A percentile compares a stretch with the other conserved stretches of the same genome.
Evolutionary conservation across 345 rosid species (phyloP).

Genomic region (Euphorbia peplus): DNA sequence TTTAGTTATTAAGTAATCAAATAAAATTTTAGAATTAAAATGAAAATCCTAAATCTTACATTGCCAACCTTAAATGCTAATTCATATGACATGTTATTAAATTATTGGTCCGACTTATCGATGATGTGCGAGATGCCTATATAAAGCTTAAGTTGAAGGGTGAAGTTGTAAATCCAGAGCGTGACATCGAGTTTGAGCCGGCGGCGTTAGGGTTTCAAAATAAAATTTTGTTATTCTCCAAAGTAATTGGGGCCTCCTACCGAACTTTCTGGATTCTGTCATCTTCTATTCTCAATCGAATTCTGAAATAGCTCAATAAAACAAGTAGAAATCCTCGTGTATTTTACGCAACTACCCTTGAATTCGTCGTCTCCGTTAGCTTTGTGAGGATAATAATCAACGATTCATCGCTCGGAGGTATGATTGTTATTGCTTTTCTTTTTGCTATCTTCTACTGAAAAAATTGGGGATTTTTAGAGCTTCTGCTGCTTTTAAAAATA

Average conservation of each 20-base stretch:
- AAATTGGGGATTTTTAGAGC: not conserved
- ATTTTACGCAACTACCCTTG: constrained; percentile 2
- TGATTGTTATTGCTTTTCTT: not conserved
- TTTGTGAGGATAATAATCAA: constrained; percentile 1
- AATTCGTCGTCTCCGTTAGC: not conserved
- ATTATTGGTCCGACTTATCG: no score
- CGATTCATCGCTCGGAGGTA: not conserved
- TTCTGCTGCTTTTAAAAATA: not conserved
- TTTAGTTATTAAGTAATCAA: no score
- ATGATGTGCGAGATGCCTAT: no score
- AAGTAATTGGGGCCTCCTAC: not conserved
- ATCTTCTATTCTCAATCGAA: not conserved
- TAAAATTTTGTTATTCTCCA: not conserved
- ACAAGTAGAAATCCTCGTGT: constrained; percentile 1
- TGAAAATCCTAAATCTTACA: no score
- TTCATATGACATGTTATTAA: no score
- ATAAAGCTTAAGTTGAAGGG: no score
- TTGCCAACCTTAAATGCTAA: no score
- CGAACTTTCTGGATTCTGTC: not conserved
- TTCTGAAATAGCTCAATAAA: not conserved
- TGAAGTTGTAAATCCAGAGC: no score
- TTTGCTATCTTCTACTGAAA: not conserved
- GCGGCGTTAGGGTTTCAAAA: constrained; percentile 12
- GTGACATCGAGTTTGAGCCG: not conserved
- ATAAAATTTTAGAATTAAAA: no score